A percentile compares a stretch with the other conserved stretches of the same genome.
Conservation (phyloP, 176 grass and related monocot species). For the Eragrostis curvula region DNA sequence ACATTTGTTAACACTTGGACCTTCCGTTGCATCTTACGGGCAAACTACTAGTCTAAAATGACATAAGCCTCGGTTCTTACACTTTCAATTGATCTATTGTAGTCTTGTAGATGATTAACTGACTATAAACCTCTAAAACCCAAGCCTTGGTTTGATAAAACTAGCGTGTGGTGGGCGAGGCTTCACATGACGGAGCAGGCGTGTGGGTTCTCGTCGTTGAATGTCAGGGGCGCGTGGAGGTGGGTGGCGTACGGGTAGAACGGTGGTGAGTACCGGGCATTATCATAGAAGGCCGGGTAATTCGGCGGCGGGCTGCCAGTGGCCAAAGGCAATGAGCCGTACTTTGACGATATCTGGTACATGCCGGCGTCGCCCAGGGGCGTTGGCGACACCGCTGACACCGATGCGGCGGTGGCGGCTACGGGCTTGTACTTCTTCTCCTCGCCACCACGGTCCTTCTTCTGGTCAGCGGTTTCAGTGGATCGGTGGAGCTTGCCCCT, state of each 20-base stretch:
- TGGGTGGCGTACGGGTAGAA: conserved; percentile 43
- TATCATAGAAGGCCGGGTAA: conserved; percentile 52
- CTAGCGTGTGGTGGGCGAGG: neutral
- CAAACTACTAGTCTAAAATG: no score
- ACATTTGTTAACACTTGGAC: no score
- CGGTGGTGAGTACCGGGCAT: conserved; percentile 36
- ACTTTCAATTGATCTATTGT: neutral
- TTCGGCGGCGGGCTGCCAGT: conserved; percentile 14
- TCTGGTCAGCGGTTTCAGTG: conserved; percentile 67
- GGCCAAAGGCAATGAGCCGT: conserved; percentile 14
- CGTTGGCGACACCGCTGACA: conserved; percentile 28
- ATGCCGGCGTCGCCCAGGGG: conserved; percentile 40
- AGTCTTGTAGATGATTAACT: neutral
- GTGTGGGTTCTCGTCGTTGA: conserved; percentile 99
- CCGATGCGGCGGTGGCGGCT: conserved; percentile 28
- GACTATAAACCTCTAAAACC: neutral
- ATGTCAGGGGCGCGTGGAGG: conserved; percentile 75
- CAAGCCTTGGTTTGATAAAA: conserved; percentile 26
- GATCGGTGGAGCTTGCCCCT: conserved; percentile 66
- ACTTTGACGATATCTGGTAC: conserved; percentile 56
- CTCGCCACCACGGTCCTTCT: conserved; percentile 40
- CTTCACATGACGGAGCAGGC: conserved; percentile 86
- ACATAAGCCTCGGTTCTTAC: no score
- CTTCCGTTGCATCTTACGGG: no score
- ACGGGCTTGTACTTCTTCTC: conserved; percentile 46